A percentile compares a stretch with the other conserved stretches of the same genome.
phyloP scores from a whole-genome alignment of 495 filamentous ascomycete genomes.

The Penicillium malachiteum region DNA sequence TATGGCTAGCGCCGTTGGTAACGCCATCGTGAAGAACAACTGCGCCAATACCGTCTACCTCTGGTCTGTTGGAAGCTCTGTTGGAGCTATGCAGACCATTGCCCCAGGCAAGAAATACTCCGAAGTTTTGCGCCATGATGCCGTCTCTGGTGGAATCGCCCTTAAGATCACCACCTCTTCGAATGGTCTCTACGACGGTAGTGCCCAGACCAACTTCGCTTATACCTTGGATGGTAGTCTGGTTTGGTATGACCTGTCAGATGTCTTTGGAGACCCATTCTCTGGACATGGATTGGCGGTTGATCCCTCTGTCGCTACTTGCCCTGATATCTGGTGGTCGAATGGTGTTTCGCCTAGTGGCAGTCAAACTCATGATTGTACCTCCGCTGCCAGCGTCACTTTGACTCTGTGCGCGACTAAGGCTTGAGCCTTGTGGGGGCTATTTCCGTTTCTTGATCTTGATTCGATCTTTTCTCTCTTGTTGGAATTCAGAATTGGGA shows the following conservation, averaged over 20 bases:
- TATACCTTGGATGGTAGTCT: slow-evolving; percentile 50
- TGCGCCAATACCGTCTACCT: slow-evolving; percentile 49
- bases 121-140: slow-evolving; percentile 46
- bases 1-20: slow-evolving; percentile 44
- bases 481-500: neutral
- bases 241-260: slow-evolving; percentile 57
- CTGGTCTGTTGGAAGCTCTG: slow-evolving; percentile 54
- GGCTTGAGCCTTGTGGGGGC: neutral
- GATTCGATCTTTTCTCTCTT: too few relatives aligned
- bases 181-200: slow-evolving; percentile 55
- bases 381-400: slow-evolving; percentile 19
- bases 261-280: slow-evolving; percentile 57
- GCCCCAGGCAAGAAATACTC: slow-evolving; percentile 34
- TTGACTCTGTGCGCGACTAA: slow-evolving; percentile 5
- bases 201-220: slow-evolving; percentile 52
- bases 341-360: slow-evolving; percentile 48
- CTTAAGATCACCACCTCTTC: slow-evolving; percentile 52
- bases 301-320: slow-evolving; percentile 35
- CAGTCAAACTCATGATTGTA: slow-evolving; percentile 52
- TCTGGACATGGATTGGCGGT: slow-evolving; percentile 43
- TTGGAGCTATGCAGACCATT: slow-evolving; percentile 42
- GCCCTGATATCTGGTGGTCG: slow-evolving; percentile 51
- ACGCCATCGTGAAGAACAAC: slow-evolving; percentile 53
- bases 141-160: slow-evolving; percentile 52
- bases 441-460: too few relatives aligned